A percentile compares a stretch with the other conserved stretches of the same genome.
Conservation (phyloP, 192 early-diverging fungal genomes). For the Mortierella hygrophila region DNA sequence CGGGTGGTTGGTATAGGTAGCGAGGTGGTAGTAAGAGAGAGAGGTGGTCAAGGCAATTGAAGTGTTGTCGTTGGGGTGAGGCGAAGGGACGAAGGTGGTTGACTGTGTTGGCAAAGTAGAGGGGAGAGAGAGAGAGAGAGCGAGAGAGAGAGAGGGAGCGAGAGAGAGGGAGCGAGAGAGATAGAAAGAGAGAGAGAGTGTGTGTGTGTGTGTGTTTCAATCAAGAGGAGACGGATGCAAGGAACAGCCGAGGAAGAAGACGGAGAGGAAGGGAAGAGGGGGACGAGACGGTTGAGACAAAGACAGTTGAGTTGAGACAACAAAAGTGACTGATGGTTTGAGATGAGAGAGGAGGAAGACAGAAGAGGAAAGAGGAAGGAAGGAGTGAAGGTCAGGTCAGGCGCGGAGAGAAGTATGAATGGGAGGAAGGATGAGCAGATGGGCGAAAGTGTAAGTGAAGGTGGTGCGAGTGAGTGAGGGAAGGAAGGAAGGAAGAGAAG, state of each 20-base stretch:
- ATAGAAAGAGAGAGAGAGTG: background rate
- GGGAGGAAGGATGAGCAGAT: background rate
- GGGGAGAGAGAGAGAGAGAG: background rate
- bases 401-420: background rate
- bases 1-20: background rate
- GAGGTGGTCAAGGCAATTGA: slow-evolving; percentile 1
- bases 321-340: background rate
- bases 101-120: background rate
- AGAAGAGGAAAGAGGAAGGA: background rate
- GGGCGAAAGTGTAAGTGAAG: background rate
- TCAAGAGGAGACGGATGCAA: background rate
- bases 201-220: background rate
- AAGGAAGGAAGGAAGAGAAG: background rate
- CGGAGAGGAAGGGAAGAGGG: background rate
- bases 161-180: background rate
- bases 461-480: background rate
- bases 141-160: background rate
- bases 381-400: background rate
- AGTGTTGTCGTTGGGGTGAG: background rate
- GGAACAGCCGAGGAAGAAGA: background rate
- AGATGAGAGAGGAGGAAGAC: background rate
- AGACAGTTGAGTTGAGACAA: background rate
- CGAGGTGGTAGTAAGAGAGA: background rate
- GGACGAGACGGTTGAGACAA: slow-evolving; percentile 1
- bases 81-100: background rate